phyloP scores from a whole-genome alignment of 2,329 filamentous ascomycete species.

The Botryotinia convoluta region DNA sequence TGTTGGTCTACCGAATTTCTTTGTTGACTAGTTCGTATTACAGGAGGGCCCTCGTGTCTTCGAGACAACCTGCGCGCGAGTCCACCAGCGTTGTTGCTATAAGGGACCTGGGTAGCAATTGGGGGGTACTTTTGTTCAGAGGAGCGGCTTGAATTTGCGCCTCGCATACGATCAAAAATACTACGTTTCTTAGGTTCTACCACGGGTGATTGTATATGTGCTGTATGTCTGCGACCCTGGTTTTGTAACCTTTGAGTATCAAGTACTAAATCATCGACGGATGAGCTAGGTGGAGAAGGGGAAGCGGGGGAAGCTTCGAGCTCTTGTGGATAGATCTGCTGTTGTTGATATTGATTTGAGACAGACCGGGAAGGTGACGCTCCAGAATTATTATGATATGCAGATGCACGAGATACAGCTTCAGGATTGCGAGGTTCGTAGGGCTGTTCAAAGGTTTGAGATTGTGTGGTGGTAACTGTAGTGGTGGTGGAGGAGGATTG shows the following conservation, averaged over 20 bases:
- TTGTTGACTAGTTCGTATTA: slow-evolving; percentile 44
- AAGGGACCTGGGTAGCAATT: slow-evolving; percentile 16
- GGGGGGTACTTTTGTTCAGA: slow-evolving; percentile 29
- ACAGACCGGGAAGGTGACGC: slow-evolving; percentile 30
- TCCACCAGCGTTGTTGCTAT: slow-evolving; percentile 49
- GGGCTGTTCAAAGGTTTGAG: slow-evolving; percentile 22
- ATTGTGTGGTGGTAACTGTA: slow-evolving; percentile 20
- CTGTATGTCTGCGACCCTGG: slow-evolving; percentile 23
- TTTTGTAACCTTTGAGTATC: slow-evolving; percentile 29
- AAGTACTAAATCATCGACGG: slow-evolving; percentile 34
- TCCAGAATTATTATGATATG: slow-evolving; percentile 28
- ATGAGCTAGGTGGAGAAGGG: slow-evolving; percentile 25
- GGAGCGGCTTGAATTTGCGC: slow-evolving; percentile 27
- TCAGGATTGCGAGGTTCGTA: slow-evolving; percentile 29
- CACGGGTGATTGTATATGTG: slow-evolving; percentile 26
- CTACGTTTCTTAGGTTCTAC: slow-evolving; percentile 35
- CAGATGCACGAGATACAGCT: slow-evolving; percentile 28
- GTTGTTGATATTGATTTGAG: slow-evolving; percentile 31
- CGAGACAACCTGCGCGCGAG: slow-evolving; percentile 55
- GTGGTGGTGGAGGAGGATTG: slow-evolving; percentile 12
- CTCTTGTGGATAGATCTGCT: slow-evolving; percentile 29
- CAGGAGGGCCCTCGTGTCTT: slow-evolving; percentile 50
- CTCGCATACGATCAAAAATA: slow-evolving; percentile 37
- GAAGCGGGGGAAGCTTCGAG: slow-evolving; percentile 22
- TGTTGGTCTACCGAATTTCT: slow-evolving; percentile 41